phyloP scores from a whole-genome alignment of 2,329 filamentous ascomycete genomes.

The Fusarium duplospermum region DNA sequence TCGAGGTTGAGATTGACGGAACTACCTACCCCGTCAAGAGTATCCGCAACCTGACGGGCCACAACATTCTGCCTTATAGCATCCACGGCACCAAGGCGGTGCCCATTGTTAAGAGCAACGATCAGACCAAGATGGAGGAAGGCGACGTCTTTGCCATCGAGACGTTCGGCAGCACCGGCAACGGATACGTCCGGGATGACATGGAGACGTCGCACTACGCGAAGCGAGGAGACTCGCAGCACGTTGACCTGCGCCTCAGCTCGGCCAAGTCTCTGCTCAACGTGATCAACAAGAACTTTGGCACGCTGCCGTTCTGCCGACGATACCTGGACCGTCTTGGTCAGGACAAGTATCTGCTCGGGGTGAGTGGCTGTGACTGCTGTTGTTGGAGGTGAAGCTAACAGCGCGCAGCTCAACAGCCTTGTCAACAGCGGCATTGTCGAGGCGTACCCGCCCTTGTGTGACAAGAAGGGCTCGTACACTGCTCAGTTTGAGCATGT shows the following conservation, averaged over 20 bases:
- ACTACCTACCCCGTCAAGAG: constrained; percentile 83
- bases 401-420: constrained; percentile 76
- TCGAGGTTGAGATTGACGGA: constrained; percentile 86
- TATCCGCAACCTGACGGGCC: constrained; percentile 88
- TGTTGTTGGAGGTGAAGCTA: constrained; percentile 2
- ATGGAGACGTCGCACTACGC: constrained; percentile 93
- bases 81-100: constrained; percentile 96
- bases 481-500: constrained; percentile 96
- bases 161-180: constrained; percentile 94
- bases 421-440: constrained; percentile 86
- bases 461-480: constrained; percentile 93
- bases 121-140: constrained; percentile 97
- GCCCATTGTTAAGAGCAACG: constrained; percentile 89
- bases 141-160: constrained; percentile 96
- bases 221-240: constrained; percentile 76
- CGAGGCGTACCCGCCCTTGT: constrained; percentile 88
- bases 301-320: constrained; percentile 89
- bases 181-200: constrained; percentile 87
- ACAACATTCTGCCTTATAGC: constrained; percentile 88
- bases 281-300: constrained; percentile 96
- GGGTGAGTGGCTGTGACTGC: constrained; percentile 65
- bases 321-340: constrained; percentile 93
- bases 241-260: constrained; percentile 79
- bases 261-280: constrained; percentile 88
- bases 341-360: constrained; percentile 92